phyloP scores from a whole-genome alignment of 495 filamentous ascomycete genomes.

The Annulohypoxylon maeteangense region DNA sequence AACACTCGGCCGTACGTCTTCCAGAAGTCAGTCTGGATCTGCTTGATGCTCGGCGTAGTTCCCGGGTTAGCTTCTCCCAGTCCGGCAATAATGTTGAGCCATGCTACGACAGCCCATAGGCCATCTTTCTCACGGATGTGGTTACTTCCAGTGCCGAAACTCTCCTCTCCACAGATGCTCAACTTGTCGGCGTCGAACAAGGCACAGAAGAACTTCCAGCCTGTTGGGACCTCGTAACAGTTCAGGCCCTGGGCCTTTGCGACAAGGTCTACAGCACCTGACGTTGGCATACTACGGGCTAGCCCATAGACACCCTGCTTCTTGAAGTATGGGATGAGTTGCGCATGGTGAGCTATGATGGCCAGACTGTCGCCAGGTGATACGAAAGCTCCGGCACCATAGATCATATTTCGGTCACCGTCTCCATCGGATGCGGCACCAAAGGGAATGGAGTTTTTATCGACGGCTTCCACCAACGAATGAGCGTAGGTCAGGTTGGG shows the following conservation, averaged over 20 bases:
- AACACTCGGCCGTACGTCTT: conserved; percentile 94
- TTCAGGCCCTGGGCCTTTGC: conserved; percentile 91
- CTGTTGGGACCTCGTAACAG: conserved; percentile 96
- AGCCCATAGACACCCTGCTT: conserved; percentile 95
- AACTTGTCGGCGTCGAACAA: conserved; percentile 97
- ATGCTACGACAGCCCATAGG: conserved; percentile 95
- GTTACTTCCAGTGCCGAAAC: conserved; percentile 98
- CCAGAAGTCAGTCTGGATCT: conserved; percentile 98
- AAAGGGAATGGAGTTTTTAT: conserved; percentile 92
- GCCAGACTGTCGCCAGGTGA: conserved; percentile 96
- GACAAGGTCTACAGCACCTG: conserved; percentile 92
- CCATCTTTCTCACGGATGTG: conserved; percentile 99
- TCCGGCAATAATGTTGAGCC: conserved; percentile 98
- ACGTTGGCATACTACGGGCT: conserved; percentile 96
- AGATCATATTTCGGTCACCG: conserved; percentile 99
- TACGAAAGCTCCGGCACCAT: conserved; percentile 94
- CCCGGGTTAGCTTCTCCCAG: conserved; percentile 82
- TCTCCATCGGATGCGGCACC: conserved; percentile 96
- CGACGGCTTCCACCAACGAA: conserved; percentile 91
- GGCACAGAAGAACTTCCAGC: conserved; percentile 99
- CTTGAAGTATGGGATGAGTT: conserved; percentile 96
- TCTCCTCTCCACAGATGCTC: conserved; percentile 98
- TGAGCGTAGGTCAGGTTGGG: conserved; percentile 98
- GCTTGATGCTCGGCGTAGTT: conserved; percentile 85
- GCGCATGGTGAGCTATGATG: conserved; percentile 95